phyloP scores from a whole-genome alignment of 2,329 filamentous ascomycete species.

The Capronia americana region DNA sequence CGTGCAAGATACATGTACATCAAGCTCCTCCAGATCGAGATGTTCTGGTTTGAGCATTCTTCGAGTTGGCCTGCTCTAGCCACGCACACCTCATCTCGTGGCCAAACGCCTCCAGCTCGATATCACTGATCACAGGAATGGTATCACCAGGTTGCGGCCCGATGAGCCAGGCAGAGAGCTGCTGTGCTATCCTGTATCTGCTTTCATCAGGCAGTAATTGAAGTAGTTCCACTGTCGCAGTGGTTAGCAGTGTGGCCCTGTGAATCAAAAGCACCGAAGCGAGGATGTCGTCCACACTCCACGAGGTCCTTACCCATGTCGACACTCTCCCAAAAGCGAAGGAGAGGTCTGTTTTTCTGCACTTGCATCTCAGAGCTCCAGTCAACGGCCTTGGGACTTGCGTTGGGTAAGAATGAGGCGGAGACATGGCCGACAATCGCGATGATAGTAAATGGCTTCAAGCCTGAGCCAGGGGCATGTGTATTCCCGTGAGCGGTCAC shows the following conservation, averaged over 20 bases:
- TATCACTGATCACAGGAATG: not conserved
- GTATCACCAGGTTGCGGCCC: not conserved
- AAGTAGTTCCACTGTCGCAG: not conserved
- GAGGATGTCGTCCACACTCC: not conserved
- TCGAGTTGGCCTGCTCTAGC: not conserved
- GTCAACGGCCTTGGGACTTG: not conserved
- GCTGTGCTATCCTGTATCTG: not conserved
- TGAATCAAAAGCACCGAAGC: not conserved
- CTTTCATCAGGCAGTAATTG: not conserved
- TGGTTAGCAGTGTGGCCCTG: not conserved
- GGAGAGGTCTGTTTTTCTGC: not conserved
- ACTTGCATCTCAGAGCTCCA: not conserved
- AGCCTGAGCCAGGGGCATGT: not conserved
- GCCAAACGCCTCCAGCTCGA: not conserved
- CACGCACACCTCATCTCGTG: not conserved
- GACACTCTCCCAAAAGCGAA: slow-evolving; percentile 4
- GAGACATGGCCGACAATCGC: not conserved
- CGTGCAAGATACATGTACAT: not conserved
- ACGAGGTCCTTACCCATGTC: not conserved
- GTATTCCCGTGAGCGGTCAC: not conserved
- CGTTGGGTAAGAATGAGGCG: not conserved
- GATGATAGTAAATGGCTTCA: slow-evolving; percentile 1
- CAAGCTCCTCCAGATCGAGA: not conserved
- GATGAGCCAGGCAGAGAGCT: slow-evolving; percentile 4
- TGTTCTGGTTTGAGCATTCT: not conserved